These are phyloP conservation scores for Termitomyces sp. DNA, from an alignment of 1,284 basidiomycete species.

Conservation along the genomic window DNA sequence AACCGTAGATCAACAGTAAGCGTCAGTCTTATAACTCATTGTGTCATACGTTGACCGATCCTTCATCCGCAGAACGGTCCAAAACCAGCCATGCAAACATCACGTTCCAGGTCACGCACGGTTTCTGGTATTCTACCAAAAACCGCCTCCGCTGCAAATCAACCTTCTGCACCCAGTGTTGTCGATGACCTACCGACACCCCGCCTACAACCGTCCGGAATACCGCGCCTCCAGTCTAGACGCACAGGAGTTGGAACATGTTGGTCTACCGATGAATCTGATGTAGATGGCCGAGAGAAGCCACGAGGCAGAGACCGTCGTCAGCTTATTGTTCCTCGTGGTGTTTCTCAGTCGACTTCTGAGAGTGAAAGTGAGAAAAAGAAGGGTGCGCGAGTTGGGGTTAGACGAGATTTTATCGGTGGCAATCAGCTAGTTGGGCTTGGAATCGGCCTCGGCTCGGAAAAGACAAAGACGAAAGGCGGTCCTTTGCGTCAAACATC, in stretches of 20 bases:
- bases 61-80: neutral
- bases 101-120: conserved; percentile 29
- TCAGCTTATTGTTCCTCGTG: conserved; percentile 50
- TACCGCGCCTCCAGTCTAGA: conserved; percentile 32
- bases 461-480: conserved; percentile 1
- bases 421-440: conserved; percentile 13
- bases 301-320: conserved; percentile 30
- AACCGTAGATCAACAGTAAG: conserved; percentile 13
- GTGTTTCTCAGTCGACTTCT: conserved; percentile 35
- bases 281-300: conserved; percentile 37
- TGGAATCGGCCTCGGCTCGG: conserved; percentile 12
- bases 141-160: neutral
- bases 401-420: neutral
- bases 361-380: conserved; percentile 28
- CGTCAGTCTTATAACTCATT: conserved; percentile 13
- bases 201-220: conserved; percentile 25
- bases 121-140: conserved; percentile 30
- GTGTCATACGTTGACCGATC: neutral
- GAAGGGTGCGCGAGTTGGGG: neutral
- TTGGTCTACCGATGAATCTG: conserved; percentile 33
- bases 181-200: neutral
- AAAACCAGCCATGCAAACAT: conserved; percentile 2
- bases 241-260: conserved; percentile 16
- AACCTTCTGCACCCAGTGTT: neutral
- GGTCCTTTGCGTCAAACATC: neutral